phyloP scores from a whole-genome alignment of 2,329 filamentous ascomycete species.

The Salinomyces thailandicus region DNA sequence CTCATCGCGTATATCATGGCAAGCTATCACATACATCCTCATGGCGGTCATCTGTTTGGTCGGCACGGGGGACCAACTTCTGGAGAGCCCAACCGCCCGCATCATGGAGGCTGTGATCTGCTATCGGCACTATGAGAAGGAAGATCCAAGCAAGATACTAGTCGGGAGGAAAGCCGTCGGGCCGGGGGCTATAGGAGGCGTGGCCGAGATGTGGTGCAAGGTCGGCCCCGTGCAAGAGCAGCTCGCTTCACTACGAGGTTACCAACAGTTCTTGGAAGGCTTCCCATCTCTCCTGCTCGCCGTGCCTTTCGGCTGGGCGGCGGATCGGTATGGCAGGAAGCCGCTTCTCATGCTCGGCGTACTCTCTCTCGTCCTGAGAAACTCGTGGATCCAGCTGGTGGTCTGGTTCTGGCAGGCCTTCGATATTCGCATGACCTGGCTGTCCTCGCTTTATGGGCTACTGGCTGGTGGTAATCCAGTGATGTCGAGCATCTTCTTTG shows the following conservation, averaged over 20 bases:
- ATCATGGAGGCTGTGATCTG: constrained; percentile 48
- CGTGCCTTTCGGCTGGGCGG: constrained; percentile 27
- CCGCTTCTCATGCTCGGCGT: constrained; percentile 22
- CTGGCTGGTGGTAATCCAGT: constrained; percentile 21
- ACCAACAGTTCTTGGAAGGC: constrained; percentile 36
- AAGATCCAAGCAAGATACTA: constrained; percentile 23
- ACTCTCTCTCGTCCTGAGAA: constrained; percentile 14
- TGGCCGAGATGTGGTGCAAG: constrained; percentile 41
- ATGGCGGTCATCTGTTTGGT: constrained; percentile 32
- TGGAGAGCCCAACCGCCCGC: constrained; percentile 36
- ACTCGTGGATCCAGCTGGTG: constrained; percentile 23
- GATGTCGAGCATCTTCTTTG: constrained; percentile 19
- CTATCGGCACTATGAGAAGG: constrained; percentile 36
- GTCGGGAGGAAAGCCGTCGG: constrained; percentile 17
- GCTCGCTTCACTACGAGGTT: constrained; percentile 44
- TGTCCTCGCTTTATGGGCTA: constrained; percentile 21
- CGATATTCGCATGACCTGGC: constrained; percentile 24
- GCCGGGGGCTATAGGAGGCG: constrained; percentile 23
- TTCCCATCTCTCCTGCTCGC: constrained; percentile 30
- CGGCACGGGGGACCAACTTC: constrained; percentile 32
- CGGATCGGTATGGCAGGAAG: constrained; percentile 27
- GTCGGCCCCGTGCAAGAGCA: constrained; percentile 39
- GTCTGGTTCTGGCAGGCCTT: constrained; percentile 24
- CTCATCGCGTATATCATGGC: not conserved
- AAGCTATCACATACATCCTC: constrained; percentile 12